phyloP scores from a whole-genome alignment of 1,284 basidiomycete genomes.

The Pholiota adiposa region DNA sequence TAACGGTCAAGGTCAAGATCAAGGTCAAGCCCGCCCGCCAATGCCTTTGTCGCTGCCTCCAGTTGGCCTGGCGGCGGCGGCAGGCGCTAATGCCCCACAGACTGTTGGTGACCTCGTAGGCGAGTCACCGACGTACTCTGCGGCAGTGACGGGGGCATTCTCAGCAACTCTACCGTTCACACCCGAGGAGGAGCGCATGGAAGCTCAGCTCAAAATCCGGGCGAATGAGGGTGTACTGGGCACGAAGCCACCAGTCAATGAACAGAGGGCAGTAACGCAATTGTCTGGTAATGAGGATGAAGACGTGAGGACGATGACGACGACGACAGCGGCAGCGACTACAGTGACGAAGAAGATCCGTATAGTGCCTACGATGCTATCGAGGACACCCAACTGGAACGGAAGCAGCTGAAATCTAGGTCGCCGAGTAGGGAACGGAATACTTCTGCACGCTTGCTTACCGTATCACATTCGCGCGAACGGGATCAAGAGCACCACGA shows the following conservation, averaged over 20 bases:
- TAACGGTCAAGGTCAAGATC: neutral
- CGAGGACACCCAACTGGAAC: neutral
- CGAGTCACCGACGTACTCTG: slow-evolving; percentile 30
- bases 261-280: neutral
- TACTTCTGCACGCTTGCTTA: neutral
- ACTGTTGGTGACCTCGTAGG: slow-evolving; percentile 25
- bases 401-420: neutral
- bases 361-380: slow-evolving; percentile 11
- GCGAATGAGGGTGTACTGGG: slow-evolving; percentile 10
- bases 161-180: slow-evolving; percentile 42
- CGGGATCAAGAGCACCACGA: neutral
- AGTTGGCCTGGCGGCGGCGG: neutral
- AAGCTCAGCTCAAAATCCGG: slow-evolving; percentile 15
- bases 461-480: neutral
- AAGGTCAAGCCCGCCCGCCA: neutral
- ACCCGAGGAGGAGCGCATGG: slow-evolving; percentile 28
- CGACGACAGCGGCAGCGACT: slow-evolving; percentile 15
- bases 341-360: slow-evolving; percentile 13
- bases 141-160: slow-evolving; percentile 37
- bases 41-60: neutral
- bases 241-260: slow-evolving; percentile 2
- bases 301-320: slow-evolving; percentile 27
- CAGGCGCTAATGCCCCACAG: neutral
- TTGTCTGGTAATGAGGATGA: slow-evolving; percentile 18
- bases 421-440: neutral